These are phyloP conservation scores for Umbelopsis sp. DNA, from an alignment of 371 early-diverging fungal genomes.

Conservation along the genomic window DNA sequence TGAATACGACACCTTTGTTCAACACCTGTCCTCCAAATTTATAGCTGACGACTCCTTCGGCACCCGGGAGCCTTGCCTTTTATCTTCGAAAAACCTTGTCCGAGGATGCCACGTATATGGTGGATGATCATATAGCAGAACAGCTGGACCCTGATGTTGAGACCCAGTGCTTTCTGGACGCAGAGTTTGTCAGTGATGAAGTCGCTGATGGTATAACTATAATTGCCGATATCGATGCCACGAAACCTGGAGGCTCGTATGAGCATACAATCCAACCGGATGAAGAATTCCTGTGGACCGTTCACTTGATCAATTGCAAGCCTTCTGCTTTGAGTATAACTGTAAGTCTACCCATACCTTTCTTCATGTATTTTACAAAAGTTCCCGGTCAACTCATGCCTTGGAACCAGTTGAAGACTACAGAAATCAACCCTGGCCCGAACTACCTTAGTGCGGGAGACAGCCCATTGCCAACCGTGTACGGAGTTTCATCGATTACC, in stretches of 20 bases:
- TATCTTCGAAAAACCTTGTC: constrained; percentile 35
- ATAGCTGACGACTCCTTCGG: constrained; percentile 22
- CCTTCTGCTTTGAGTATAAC: constrained; percentile 35
- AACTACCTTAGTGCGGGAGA: constrained; percentile 61
- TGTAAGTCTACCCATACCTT: constrained; percentile 26
- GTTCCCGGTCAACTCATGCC: background rate
- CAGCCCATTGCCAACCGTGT: constrained; percentile 54
- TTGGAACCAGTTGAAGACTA: constrained; percentile 40
- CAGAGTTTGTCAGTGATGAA: constrained; percentile 35
- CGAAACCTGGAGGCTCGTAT: constrained; percentile 2
- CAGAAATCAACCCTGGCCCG: constrained; percentile 52
- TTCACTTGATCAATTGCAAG: constrained; percentile 53
- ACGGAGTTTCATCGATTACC: constrained; percentile 38
- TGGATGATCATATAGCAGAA: constrained; percentile 21
- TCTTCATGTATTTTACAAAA: no score
- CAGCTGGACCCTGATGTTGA: constrained; percentile 12
- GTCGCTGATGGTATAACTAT: constrained; percentile 33
- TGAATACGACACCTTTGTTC: background rate
- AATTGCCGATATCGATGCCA: constrained; percentile 25
- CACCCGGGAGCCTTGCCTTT: constrained; percentile 35
- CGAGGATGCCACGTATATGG: constrained; percentile 21
- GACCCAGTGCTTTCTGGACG: constrained; percentile 33
- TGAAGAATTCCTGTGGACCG: constrained; percentile 55
- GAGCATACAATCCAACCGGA: constrained; percentile 12
- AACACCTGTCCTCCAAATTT: background rate